Evolutionary conservation across 2,329 filamentous ascomycete species (phyloP).

Genomic region (Aureobasidium sp.): DNA sequence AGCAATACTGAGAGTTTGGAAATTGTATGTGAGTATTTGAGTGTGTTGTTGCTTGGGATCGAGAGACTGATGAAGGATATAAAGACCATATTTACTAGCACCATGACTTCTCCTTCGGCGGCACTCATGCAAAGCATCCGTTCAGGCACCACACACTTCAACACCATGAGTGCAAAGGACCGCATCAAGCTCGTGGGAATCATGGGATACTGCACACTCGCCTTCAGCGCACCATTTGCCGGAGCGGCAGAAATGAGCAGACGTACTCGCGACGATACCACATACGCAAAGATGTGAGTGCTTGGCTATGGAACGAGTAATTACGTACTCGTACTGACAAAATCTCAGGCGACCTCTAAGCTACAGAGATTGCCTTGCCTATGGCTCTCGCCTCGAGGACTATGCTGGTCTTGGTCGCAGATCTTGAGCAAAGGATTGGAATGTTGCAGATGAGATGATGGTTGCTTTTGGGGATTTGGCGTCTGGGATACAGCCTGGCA

Average conservation of each 20-base stretch:
- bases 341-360: conserved; percentile 24
- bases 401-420: conserved; percentile 21
- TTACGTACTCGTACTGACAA: background rate
- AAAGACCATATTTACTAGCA: background rate
- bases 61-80: background rate
- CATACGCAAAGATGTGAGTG: conserved; percentile 25
- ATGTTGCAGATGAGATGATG: background rate
- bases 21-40: background rate
- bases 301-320: background rate
- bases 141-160: conserved; percentile 17
- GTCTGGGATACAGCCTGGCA: conserved; percentile 1
- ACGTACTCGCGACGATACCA: conserved; percentile 23
- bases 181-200: conserved; percentile 21
- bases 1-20: background rate
- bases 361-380: conserved; percentile 28
- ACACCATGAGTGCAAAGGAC: conserved; percentile 17
- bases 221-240: conserved; percentile 27
- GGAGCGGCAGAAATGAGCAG: conserved; percentile 26
- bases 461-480: background rate
- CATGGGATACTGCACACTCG: conserved; percentile 26
- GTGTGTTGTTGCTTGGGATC: background rate
- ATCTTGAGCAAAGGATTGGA: background rate
- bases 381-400: conserved; percentile 25
- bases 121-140: conserved; percentile 19
- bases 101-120: conserved; percentile 2